Evolutionary conservation across 129 eudicot species (phyloP).

Genomic region (Escallonia rubra): DNA sequence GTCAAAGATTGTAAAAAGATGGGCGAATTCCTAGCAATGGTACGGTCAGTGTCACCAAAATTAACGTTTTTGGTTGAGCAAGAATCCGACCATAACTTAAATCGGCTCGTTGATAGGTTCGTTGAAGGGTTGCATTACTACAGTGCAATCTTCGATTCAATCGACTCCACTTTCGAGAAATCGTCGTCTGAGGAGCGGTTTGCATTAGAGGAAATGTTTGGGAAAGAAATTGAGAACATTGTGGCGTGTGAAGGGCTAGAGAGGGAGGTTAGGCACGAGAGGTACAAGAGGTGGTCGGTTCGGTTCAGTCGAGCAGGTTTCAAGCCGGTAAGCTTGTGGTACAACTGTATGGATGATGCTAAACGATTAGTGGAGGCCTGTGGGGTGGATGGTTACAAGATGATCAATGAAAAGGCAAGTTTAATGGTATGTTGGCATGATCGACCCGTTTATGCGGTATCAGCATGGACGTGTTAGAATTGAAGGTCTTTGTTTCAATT

Average conservation of each 20-base stretch:
- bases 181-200: constrained; percentile 24
- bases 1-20: constrained; percentile 23
- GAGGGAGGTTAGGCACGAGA: constrained; percentile 60
- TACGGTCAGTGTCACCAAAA: constrained; percentile 41
- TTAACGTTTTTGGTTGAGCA: constrained; percentile 41
- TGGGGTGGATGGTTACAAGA: constrained; percentile 38
- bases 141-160: constrained; percentile 49
- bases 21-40: constrained; percentile 33
- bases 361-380: constrained; percentile 23
- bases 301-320: constrained; percentile 40
- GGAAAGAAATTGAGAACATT: constrained; percentile 44
- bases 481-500: constrained; percentile 2
- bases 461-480: constrained; percentile 38
- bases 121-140: constrained; percentile 51
- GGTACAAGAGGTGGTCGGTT: constrained; percentile 27
- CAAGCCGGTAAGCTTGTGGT: constrained; percentile 46
- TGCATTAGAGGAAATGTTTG: constrained; percentile 46
- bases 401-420: constrained; percentile 27
- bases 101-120: constrained; percentile 39
- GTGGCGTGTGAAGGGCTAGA: constrained; percentile 55
- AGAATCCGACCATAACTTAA: constrained; percentile 48
- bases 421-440: constrained; percentile 68
- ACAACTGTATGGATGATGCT: constrained; percentile 39
- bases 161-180: constrained; percentile 28
- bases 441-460: constrained; percentile 52